These are phyloP conservation scores for Pleurostoma richardsiae DNA, from an alignment of 2,329 filamentous ascomycete species.

Conservation along the genomic window DNA sequence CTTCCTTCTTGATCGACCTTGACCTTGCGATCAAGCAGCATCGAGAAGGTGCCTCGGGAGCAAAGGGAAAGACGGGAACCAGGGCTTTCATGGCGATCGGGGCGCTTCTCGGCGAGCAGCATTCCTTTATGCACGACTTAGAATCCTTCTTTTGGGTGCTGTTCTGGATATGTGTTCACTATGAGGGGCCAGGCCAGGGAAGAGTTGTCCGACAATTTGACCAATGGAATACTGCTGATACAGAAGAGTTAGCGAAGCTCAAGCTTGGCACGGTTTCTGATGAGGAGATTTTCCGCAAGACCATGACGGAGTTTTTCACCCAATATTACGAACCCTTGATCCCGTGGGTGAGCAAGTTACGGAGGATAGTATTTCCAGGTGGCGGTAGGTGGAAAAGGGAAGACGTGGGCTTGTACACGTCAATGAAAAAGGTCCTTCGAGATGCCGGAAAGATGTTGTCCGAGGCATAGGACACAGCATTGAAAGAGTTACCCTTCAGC, in stretches of 20 bases:
- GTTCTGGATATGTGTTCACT: conserved; percentile 40
- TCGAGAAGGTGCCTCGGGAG: conserved; percentile 25
- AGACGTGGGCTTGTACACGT: background rate
- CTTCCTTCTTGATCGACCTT: conserved; percentile 23
- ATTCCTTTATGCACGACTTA: conserved; percentile 39
- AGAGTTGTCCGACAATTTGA: too few relatives aligned
- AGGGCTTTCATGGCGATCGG: conserved; percentile 41
- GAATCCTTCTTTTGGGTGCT: conserved; percentile 43
- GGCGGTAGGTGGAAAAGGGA: conserved; percentile 1
- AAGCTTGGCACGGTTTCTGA: too few relatives aligned
- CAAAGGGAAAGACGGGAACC: conserved; percentile 35
- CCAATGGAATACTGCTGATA: too few relatives aligned
- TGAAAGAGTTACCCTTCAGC: background rate
- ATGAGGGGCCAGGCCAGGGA: conserved; percentile 10
- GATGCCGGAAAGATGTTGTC: background rate
- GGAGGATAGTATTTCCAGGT: conserved; percentile 10
- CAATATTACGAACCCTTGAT: conserved; percentile 28
- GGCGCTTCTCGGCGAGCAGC: conserved; percentile 30
- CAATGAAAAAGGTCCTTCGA: background rate
- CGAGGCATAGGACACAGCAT: background rate
- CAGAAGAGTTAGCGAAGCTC: too few relatives aligned
- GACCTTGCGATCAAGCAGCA: conserved; percentile 27
- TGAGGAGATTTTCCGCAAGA: conserved; percentile 14
- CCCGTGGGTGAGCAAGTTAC: conserved; percentile 28
- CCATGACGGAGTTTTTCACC: conserved; percentile 20